Base-by-base conservation (phyloP, 208 protist species). In the Leishmania guyanensis region DNA sequence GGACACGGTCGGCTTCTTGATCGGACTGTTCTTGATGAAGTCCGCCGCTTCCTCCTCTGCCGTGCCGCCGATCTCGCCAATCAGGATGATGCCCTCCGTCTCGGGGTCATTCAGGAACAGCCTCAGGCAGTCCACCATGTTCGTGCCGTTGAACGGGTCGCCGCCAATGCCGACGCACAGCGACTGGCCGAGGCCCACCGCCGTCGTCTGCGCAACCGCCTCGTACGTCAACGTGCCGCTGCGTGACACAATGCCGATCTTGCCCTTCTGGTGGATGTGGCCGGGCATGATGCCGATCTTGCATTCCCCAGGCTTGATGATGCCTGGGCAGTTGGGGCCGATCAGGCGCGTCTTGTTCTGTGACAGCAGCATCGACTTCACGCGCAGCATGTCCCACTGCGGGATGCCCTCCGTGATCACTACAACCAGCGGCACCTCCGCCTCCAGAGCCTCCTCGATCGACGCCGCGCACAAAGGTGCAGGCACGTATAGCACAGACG, bases 281-380 rank as follows among this genome's bases (percentile, higher is more conserved):
- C 99, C 99, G 84, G 99, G 99, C 99, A 99, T 99, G 87, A 99
- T 99, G 86, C 99, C 99, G 86, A 99, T 99, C 89, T 99, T 99
- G 94, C 99, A 99, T 89, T 99, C 98, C 26, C 90, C 98, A 54
- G 99, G 99, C 87, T 97, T 96, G 83, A 99, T 99, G 89, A 99
- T 98, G 85, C 98, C 98, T 64, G 99, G 99, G 89, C 99, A 99
- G 97, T 99, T 99, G 81, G 99, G 99, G 46, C 99, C 99, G 86
- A 99, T 99, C 48, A 99, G 90, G 50, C 98, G 89, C 39, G 96
- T 98, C 87, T 98, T 98, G 84, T 91, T 96, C 83, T 98, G 95
- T 74, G 91, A 93, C 53, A 97, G 94, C 36, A 99, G 90, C 82
- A 92, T 93, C 54, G 94, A 92, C 87, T 99, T 99, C 71, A 99